Evolutionary conservation across 2,329 filamentous ascomycete species (phyloP).

Genomic region (Alternaria alternata): DNA sequence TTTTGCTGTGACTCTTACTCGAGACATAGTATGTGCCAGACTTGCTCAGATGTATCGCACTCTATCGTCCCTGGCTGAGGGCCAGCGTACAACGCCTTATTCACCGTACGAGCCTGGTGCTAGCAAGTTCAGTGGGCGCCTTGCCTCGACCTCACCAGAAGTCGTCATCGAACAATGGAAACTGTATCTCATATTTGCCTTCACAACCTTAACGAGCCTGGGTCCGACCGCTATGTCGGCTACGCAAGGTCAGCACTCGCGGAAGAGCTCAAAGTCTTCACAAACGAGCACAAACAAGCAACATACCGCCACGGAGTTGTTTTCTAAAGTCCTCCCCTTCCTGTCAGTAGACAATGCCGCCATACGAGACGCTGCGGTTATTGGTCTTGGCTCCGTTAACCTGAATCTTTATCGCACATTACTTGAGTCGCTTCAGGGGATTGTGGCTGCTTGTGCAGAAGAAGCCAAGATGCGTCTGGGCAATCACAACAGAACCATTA

Average conservation of each 20-base stretch:
- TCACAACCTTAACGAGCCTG: slow-evolving; percentile 88
- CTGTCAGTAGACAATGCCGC: slow-evolving; percentile 80
- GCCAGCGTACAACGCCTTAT: slow-evolving; percentile 56
- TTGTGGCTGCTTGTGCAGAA: slow-evolving; percentile 84
- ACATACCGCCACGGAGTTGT: slow-evolving; percentile 85
- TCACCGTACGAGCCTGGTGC: slow-evolving; percentile 66
- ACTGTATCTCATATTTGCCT: slow-evolving; percentile 94
- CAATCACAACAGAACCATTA: slow-evolving; percentile 81
- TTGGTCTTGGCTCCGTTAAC: slow-evolving; percentile 93
- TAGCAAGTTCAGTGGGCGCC: slow-evolving; percentile 64
- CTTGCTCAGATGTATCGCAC: slow-evolving; percentile 91
- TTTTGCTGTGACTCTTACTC: slow-evolving; percentile 86
- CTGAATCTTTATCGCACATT: slow-evolving; percentile 90
- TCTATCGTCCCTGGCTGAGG: slow-evolving; percentile 81
- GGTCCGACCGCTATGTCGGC: slow-evolving; percentile 67
- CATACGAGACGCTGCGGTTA: slow-evolving; percentile 88
- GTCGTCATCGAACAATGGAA: slow-evolving; percentile 98
- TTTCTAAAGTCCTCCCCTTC: slow-evolving; percentile 89
- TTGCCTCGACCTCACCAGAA: slow-evolving; percentile 76
- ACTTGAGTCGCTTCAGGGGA: slow-evolving; percentile 87
- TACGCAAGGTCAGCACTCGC: slow-evolving; percentile 73
- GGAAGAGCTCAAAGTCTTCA: slow-evolving; percentile 79
- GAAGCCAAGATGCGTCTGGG: slow-evolving; percentile 83
- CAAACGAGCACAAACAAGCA: slow-evolving; percentile 77
- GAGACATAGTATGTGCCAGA: slow-evolving; percentile 91